Evolutionary conservation across 768 basidiomycete species (phyloP).

Genomic region (Grammothele lineata): DNA sequence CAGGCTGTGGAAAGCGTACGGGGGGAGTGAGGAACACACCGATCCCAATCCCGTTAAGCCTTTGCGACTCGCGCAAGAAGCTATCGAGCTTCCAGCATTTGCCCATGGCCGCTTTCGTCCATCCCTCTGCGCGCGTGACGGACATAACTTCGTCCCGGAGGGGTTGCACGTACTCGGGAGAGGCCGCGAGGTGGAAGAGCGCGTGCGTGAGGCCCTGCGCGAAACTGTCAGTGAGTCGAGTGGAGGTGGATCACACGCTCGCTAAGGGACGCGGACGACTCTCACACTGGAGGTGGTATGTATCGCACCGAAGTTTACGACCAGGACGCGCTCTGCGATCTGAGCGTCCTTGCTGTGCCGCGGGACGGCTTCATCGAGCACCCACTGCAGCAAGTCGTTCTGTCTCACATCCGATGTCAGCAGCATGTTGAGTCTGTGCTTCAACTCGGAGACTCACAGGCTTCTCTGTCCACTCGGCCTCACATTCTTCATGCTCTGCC

Average conservation of each 20-base stretch:
- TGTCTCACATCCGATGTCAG: neutral
- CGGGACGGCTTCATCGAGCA: neutral
- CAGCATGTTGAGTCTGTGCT: too few relatives aligned
- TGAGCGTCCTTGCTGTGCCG: neutral
- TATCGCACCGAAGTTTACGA: neutral
- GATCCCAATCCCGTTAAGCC: constrained; percentile 18
- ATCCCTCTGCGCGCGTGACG: constrained; percentile 25
- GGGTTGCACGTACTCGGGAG: constrained; percentile 23
- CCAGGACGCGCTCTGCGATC: neutral
- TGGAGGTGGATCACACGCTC: too few relatives aligned
- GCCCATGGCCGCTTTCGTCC: constrained; percentile 26
- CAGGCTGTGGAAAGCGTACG: too few relatives aligned
- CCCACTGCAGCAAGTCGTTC: neutral
- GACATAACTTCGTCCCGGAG: constrained; percentile 32
- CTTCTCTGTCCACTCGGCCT: constrained; percentile 22
- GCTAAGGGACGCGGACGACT: too few relatives aligned
- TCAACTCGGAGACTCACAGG: constrained; percentile 24
- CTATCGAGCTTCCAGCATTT: constrained; percentile 32
- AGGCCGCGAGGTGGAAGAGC: constrained; percentile 26
- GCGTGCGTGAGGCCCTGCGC: constrained; percentile 25
- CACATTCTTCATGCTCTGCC: too few relatives aligned
- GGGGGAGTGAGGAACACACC: constrained; percentile 9
- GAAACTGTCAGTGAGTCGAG: too few relatives aligned
- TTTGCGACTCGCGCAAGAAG: constrained; percentile 31
- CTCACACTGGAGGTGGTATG: neutral